Percentiles rank a stretch among this genome's conserved stretches.
These are phyloP conservation scores for Metschnikowia orientalis DNA, from an alignment of 805 yeast species.

Conservation along the genomic window DNA sequence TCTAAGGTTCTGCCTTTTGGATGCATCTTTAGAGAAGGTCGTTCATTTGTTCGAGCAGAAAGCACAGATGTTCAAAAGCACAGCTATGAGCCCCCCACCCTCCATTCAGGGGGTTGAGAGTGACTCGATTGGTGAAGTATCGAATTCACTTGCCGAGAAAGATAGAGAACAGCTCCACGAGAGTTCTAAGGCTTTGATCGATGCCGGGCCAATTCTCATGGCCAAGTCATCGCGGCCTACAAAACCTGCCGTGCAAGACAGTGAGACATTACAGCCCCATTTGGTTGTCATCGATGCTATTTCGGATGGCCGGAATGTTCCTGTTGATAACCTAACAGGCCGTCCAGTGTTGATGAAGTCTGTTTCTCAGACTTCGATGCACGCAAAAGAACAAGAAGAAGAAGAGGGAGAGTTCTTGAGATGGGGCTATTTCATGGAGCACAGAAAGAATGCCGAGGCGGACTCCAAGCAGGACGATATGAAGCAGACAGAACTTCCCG, in stretches of 20 bases:
- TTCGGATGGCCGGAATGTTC: constrained; percentile 46
- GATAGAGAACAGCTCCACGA: constrained; percentile 39
- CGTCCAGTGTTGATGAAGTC: constrained; percentile 64
- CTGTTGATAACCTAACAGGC: constrained; percentile 68
- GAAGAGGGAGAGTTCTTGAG: constrained; percentile 92
- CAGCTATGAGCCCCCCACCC: constrained; percentile 18
- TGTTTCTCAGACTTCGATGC: constrained; percentile 57
- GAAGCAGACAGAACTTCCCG: constrained; percentile 20
- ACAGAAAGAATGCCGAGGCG: constrained; percentile 36
- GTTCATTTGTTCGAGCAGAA: constrained; percentile 47
- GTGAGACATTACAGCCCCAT: constrained; percentile 49
- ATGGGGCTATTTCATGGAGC: constrained; percentile 78
- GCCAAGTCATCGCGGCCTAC: constrained; percentile 11
- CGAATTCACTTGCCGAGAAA: not conserved
- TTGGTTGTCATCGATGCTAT: constrained; percentile 66
- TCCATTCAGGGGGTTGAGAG: constrained; percentile 7
- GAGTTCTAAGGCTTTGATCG: constrained; percentile 46
- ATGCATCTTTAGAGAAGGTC: constrained; percentile 50
- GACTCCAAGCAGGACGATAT: not conserved
- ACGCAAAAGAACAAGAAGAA: constrained; percentile 74
- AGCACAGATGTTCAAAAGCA: constrained; percentile 18
- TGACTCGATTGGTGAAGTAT: not conserved
- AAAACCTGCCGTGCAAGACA: constrained; percentile 2
- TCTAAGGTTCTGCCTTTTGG: constrained; percentile 50
- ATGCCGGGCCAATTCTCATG: constrained; percentile 48